Evolutionary conservation across 179 eudicot genomes (phyloP).

Genomic region (Beta lomatogona): DNA sequence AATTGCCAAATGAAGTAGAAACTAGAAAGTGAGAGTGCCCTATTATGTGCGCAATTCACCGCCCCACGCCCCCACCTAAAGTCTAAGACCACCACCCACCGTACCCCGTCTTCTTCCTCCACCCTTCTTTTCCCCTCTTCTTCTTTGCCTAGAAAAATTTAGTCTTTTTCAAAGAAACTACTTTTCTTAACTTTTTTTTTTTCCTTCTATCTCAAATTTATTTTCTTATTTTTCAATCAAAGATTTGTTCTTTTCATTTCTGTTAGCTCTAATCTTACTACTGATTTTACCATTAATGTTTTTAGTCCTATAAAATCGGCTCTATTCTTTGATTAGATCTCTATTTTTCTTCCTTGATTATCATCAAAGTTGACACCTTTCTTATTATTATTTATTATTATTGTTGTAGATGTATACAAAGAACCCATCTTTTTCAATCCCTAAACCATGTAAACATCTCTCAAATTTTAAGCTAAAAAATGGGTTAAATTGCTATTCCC

Average conservation of each 20-base stretch:
- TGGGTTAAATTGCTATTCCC: conserved; percentile 46
- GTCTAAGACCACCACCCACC: conserved; percentile 19
- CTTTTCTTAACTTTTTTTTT: background rate
- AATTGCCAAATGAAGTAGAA: conserved; percentile 1
- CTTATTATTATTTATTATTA: background rate
- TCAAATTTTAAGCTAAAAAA: conserved; percentile 55
- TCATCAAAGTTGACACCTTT: conserved; percentile 19
- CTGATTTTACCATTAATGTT: background rate
- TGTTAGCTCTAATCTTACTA: background rate
- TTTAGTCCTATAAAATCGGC: background rate
- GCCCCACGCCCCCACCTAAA: conserved; percentile 21
- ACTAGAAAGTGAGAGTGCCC: conserved; percentile 27
- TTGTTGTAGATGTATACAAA: conserved; percentile 33
- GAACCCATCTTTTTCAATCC: conserved; percentile 32
- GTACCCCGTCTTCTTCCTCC: conserved; percentile 5
- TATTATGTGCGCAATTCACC: conserved; percentile 26
- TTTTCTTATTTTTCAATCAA: background rate
- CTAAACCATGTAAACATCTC: conserved; percentile 62
- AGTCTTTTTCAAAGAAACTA: too few relatives aligned
- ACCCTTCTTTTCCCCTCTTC: conserved; percentile 2
- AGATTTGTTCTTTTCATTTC: background rate
- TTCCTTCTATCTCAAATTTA: background rate
- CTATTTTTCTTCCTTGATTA: background rate
- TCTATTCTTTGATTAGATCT: conserved; percentile 16
- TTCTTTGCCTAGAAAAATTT: too few relatives aligned